These are phyloP conservation scores for Penicillium sp. DNA, from an alignment of 2,329 filamentous ascomycete genomes.

Conservation along the genomic window DNA sequence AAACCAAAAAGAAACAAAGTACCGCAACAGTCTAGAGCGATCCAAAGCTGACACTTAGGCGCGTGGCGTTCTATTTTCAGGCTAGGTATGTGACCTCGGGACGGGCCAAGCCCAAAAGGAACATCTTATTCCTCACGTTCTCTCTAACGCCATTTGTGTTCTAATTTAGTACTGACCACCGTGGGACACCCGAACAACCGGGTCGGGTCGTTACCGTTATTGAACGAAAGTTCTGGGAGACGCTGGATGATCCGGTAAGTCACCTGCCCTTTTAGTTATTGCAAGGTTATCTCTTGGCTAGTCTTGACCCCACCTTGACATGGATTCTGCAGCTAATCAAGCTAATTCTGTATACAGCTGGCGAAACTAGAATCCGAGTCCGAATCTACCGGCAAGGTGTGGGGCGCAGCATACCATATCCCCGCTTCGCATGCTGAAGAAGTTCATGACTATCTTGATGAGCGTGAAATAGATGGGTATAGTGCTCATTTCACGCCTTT, in stretches of 20 bases:
- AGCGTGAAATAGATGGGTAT: conserved; percentile 97
- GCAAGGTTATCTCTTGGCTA: neutral
- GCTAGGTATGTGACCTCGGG: conserved; percentile 29
- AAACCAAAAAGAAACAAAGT: neutral
- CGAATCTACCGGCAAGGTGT: conserved; percentile 59
- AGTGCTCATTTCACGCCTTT: conserved; percentile 90
- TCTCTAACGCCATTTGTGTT: neutral
- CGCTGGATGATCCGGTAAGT: conserved; percentile 64
- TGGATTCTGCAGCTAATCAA: neutral
- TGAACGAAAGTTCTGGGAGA: conserved; percentile 78
- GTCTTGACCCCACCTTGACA: neutral
- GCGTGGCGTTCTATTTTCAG: conserved; percentile 20
- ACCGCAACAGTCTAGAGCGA: conserved; percentile 4
- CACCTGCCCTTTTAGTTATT: neutral
- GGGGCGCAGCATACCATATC: conserved; percentile 93
- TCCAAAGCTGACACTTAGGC: conserved; percentile 10
- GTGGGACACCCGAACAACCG: conserved; percentile 82
- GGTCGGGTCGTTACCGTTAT: conserved; percentile 94
- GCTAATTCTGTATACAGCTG: conserved; percentile 26
- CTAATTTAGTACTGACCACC: conserved; percentile 77
- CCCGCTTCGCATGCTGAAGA: conserved; percentile 69
- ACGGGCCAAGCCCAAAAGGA: neutral
- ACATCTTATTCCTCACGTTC: neutral
- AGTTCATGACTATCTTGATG: conserved; percentile 88
- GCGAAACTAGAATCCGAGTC: conserved; percentile 33